A percentile compares a stretch with the other conserved stretches of the same genome.
phyloP scores from a whole-genome alignment of 2,329 filamentous ascomycete species.

The Diplodia mutila region DNA sequence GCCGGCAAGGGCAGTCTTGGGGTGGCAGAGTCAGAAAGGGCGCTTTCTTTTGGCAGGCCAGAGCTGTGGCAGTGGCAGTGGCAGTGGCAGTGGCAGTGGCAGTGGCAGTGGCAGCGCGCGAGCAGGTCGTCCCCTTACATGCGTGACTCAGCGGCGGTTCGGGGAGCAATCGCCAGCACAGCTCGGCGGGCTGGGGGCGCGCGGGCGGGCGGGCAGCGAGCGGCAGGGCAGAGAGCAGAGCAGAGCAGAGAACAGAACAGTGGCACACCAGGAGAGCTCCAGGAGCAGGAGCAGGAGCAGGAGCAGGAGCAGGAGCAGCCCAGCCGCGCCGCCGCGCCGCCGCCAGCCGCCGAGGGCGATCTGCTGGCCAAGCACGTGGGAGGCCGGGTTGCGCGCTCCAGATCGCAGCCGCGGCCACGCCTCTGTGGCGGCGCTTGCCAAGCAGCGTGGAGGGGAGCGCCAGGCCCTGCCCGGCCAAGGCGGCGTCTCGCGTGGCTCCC shows the following conservation, averaged over 20 bases:
- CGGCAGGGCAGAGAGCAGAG: not conserved
- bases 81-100: not conserved
- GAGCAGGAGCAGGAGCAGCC: too few relatives aligned
- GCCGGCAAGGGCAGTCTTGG: constrained; percentile 21
- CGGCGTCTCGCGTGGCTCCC: constrained; percentile 14
- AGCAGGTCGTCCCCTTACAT: constrained; percentile 21
- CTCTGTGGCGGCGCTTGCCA: constrained; percentile 5
- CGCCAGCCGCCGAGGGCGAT: not conserved
- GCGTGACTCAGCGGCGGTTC: constrained; percentile 19
- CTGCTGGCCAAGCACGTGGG: constrained; percentile 12
- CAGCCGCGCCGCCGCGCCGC: not conserved
- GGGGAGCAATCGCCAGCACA: constrained; percentile 20
- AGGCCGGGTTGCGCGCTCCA: constrained; percentile 23
- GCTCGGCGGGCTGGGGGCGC: constrained; percentile 5
- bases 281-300: not conserved
- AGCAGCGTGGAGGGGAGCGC: constrained; percentile 8
- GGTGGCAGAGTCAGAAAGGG: not conserved
- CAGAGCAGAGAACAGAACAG: too few relatives aligned
- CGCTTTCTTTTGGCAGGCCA: constrained; percentile 5
- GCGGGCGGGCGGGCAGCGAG: constrained; percentile 13
- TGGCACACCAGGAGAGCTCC: too few relatives aligned
- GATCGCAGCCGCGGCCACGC: too few relatives aligned
- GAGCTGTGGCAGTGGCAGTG: too few relatives aligned
- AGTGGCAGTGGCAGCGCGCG: not conserved
- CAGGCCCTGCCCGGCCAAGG: not conserved